Evolutionary conservation across 495 filamentous ascomycete species (phyloP), one percentile per base, ranked within the genome.

Genomic region (Neurospora sp.): DNA sequence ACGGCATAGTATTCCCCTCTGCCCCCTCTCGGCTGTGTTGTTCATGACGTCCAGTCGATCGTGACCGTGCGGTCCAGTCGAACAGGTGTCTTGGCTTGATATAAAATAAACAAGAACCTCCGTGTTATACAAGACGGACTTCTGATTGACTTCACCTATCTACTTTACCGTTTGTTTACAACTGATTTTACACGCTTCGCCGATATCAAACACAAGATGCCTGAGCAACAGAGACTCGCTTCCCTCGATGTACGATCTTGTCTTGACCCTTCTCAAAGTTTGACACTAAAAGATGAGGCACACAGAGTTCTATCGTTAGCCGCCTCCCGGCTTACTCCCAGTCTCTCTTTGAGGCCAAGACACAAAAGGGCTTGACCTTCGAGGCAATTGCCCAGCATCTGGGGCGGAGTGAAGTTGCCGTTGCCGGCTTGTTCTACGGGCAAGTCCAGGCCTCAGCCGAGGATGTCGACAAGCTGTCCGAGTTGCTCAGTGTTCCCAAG

Each of bases 351-450:
- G 84, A 88, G 16, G 93, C 92, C 74, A 99, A 99, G 83, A 90
- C 93, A 39, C 76, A 81, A 41, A 89, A 90, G 77, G 85, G 88
- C 70, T 86, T 97, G 38, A 92, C 87, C 81, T 99, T 99, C 76
- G 93, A 93, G 77, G 80, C 88, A 27, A 96, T 99, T 78, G 93
- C 88, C 31, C 79, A 89, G 75, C 81, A 90, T 35, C 87, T 98
- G 59, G 92, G 90, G 14, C 93, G 96, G 70, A 90, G 91, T 76
- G 96, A 99, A 81, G 94, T 99, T 6, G 93, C 94, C 35, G 87
- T 93, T 2, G 96, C 96, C 2, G 96, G 95, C 1, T 84, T 99
- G 72, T 98, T 99, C 88, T 98, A 98, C 83, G 94, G 96, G 44
- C 94, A 98, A 79, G 90, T 94, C 6, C 89, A 88, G 72, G 93